These are phyloP conservation scores for Chlamydomonas reinhardtii DNA, from an alignment of 163 green algal species.

Conservation along the genomic window DNA sequence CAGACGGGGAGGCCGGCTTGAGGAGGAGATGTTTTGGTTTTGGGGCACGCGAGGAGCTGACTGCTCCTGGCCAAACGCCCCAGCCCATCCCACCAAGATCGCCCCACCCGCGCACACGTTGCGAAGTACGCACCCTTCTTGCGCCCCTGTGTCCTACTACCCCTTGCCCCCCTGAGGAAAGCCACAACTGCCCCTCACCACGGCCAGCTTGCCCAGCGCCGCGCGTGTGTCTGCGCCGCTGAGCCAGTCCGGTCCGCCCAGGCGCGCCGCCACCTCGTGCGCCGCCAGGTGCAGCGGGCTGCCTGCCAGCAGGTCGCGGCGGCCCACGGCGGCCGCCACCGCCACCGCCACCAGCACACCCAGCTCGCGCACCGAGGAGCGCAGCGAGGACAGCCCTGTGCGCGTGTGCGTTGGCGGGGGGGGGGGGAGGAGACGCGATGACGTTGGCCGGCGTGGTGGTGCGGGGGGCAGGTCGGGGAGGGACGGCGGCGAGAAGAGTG, in stretches of 20 bases:
- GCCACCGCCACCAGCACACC: constrained; percentile 11
- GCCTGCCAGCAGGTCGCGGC: constrained; percentile 2
- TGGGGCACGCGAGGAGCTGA: no score
- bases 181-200: constrained; percentile 48
- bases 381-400: constrained; percentile 33
- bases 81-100: no score
- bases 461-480: no score
- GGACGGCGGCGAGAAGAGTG: no score
- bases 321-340: background rate
- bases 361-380: constrained; percentile 30
- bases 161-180: no score
- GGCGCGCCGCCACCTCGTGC: constrained; percentile 14
- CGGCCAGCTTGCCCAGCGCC: constrained; percentile 34
- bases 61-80: no score
- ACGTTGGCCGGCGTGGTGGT: background rate
- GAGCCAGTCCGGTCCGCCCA: constrained; percentile 54
- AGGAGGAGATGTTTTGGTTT: no score
- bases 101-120: no score
- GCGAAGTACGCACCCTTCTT: no score
- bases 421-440: background rate
- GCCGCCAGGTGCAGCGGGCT: background rate
- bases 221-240: background rate
- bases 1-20: no score
- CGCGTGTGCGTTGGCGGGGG: background rate
- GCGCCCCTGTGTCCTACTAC: no score